Conservation (phyloP, 1,284 basidiomycete species). For the Pseudozyma tsukubaensis region DNA sequence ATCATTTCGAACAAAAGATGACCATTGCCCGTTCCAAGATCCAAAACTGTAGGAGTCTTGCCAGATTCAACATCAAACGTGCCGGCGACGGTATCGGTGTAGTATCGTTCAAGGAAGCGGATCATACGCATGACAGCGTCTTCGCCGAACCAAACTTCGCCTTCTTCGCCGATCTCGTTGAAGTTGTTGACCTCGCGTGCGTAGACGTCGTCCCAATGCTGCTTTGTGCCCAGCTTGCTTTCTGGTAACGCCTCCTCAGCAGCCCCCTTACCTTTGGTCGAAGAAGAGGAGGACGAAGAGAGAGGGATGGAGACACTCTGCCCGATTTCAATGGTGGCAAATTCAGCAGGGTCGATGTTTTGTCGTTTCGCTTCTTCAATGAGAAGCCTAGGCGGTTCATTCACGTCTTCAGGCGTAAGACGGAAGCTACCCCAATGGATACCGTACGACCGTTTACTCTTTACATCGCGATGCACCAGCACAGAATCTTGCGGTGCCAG, state of each 20-base stretch:
- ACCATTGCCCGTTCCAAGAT: constrained; percentile 86
- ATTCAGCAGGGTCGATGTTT: constrained; percentile 40
- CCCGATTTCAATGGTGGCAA: constrained; percentile 47
- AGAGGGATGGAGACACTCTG: constrained; percentile 46
- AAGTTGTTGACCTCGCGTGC: constrained; percentile 79
- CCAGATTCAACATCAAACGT: constrained; percentile 4
- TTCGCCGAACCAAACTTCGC: constrained; percentile 89
- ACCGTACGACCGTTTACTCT: constrained; percentile 34
- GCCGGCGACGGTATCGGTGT: constrained; percentile 23
- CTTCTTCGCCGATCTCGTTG: constrained; percentile 84
- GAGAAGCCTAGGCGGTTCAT: constrained; percentile 51
- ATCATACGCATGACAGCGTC: constrained; percentile 84
- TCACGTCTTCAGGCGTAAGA: constrained; percentile 56
- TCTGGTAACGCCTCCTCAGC: constrained; percentile 55
- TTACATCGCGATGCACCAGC: constrained; percentile 49
- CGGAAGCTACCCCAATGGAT: constrained; percentile 60
- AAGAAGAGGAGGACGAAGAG: not conserved
- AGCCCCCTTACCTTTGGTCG: not conserved
- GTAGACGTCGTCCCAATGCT: constrained; percentile 67
- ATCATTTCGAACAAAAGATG: constrained; percentile 79
- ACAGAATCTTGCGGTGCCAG: constrained; percentile 56
- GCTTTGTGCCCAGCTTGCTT: constrained; percentile 79
- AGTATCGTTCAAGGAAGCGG: constrained; percentile 43
- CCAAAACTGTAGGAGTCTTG: constrained; percentile 42
- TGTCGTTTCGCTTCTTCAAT: constrained; percentile 35